phyloP scores from a whole-genome alignment of 768 basidiomycete genomes.

The Suillus weaverae region DNA sequence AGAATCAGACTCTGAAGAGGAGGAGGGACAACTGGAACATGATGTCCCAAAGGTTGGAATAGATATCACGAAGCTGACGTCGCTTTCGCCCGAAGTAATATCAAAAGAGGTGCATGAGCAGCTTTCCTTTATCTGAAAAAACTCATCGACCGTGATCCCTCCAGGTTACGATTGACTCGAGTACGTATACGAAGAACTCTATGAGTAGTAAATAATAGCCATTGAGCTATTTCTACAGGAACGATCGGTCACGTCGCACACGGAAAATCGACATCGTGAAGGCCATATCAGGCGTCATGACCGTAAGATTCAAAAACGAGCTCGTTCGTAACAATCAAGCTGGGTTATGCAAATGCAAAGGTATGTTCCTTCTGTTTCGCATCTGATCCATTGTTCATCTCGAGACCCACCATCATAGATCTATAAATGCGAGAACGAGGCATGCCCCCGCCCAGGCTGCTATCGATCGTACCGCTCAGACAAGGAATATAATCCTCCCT shows the following conservation, averaged over 20 bases:
- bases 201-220: neutral
- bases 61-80: conserved; percentile 80
- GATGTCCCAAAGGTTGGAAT: conserved; percentile 67
- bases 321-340: conserved; percentile 97
- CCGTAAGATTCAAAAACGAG: conserved; percentile 99
- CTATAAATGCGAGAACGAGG: conserved; percentile 94
- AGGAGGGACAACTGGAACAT: conserved; percentile 36
- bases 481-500: conserved; percentile 91
- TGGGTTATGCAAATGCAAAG: conserved; percentile 99
- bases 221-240: conserved; percentile 45
- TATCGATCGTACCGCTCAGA: conserved; percentile 92
- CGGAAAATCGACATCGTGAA: conserved; percentile 98
- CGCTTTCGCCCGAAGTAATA: conserved; percentile 87
- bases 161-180: conserved; percentile 90
- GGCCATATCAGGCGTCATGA: conserved; percentile 97
- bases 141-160: conserved; percentile 4
- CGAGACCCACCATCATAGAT: conserved; percentile 55
- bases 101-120: conserved; percentile 75
- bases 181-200: no score
- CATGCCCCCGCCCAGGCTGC: conserved; percentile 91
- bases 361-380: conserved; percentile 45
- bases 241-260: conserved; percentile 99
- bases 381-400: conserved; percentile 3
- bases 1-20: conserved; percentile 17
- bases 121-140: neutral